Percentiles rank a stretch among this genome's conserved stretches.
phyloP scores from a whole-genome alignment of 371 early-diverging fungal species.

The Parasitella parasitica region DNA sequence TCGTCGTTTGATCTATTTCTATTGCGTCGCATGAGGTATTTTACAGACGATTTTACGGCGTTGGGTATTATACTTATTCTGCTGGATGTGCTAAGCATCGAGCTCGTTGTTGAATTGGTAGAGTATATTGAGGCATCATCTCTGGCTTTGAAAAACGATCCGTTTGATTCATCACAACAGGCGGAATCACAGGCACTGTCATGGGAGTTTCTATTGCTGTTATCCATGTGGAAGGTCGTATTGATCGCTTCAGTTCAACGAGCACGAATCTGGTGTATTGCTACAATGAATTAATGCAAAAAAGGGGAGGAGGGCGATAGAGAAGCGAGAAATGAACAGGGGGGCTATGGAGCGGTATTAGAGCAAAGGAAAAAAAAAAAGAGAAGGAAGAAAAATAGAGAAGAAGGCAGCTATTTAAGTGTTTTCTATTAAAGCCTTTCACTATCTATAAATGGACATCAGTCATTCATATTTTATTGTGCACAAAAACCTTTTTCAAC shows the following conservation, averaged over 20 bases:
- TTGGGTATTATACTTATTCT: constrained; percentile 36
- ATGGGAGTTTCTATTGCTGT: neutral
- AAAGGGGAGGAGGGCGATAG: neutral
- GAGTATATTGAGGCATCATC: constrained; percentile 41
- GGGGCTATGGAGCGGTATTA: too few species aligned
- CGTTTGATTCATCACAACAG: neutral
- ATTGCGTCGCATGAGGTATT: constrained; percentile 27
- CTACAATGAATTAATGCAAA: neutral
- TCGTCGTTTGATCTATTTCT: constrained; percentile 1
- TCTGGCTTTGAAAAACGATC: neutral
- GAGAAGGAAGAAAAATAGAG: neutral
- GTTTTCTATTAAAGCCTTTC: neutral
- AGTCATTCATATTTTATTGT: neutral
- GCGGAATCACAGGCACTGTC: constrained; percentile 10
- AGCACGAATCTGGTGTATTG: neutral
- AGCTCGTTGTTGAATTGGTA: constrained; percentile 37
- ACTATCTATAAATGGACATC: neutral
- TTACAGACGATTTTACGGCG: constrained; percentile 41
- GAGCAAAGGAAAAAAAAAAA: neutral
- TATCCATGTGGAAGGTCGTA: neutral
- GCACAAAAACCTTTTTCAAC: too few species aligned
- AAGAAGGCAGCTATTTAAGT: neutral
- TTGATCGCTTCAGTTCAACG: neutral
- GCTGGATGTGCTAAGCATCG: constrained; percentile 45
- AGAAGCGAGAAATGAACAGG: neutral